These are phyloP conservation scores for Colletotrichum sp. DNA, from an alignment of 2,329 filamentous ascomycete genomes.

Conservation along the genomic window DNA sequence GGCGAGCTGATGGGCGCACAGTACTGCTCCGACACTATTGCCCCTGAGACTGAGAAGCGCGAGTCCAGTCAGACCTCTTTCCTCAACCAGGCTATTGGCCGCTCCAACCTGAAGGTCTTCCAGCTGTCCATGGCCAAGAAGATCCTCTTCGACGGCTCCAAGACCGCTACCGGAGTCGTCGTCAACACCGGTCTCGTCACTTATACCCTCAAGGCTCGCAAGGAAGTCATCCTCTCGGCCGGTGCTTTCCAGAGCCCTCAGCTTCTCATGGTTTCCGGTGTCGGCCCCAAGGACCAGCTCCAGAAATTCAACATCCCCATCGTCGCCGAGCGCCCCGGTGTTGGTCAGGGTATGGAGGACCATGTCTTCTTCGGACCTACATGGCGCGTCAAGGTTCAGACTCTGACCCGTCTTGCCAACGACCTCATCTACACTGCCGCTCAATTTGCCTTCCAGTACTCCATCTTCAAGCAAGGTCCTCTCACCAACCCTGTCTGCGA, in stretches of 20 bases:
- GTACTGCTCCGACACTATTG: constrained; percentile 29
- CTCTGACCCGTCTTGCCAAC: constrained; percentile 16
- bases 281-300: constrained; percentile 46
- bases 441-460: not conserved
- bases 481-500: constrained; percentile 25
- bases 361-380: constrained; percentile 64
- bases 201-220: constrained; percentile 29
- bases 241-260: constrained; percentile 84
- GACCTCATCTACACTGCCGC: not conserved
- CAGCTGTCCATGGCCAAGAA: constrained; percentile 45
- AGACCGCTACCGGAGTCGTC: constrained; percentile 44
- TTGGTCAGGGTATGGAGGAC: constrained; percentile 79
- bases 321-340: constrained; percentile 64
- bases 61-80: constrained; percentile 29
- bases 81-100: constrained; percentile 22
- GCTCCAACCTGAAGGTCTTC: constrained; percentile 42
- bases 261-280: constrained; percentile 61
- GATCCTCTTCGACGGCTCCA: constrained; percentile 46
- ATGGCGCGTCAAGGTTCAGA: constrained; percentile 23
- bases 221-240: constrained; percentile 79
- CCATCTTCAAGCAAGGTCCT: constrained; percentile 13
- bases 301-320: constrained; percentile 43
- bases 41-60: constrained; percentile 28
- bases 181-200: constrained; percentile 27
- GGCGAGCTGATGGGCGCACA: constrained; percentile 44